These are phyloP conservation scores for Pseudocercospora cruenta DNA, from an alignment of 2,329 filamentous ascomycete species.

Conservation along the genomic window DNA sequence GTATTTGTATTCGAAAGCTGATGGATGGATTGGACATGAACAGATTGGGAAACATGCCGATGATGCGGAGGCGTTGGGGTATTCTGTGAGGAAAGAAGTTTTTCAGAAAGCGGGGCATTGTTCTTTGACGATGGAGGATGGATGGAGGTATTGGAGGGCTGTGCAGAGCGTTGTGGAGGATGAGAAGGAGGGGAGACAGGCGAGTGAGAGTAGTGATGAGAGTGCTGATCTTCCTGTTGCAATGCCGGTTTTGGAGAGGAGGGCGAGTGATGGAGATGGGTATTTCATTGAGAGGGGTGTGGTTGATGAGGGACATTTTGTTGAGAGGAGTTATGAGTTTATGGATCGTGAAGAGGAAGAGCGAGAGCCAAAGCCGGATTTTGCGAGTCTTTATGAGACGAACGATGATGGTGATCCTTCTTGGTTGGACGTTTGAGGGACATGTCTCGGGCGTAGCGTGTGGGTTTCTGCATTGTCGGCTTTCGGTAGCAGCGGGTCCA, in stretches of 20 bases:
- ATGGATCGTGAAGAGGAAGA: neutral
- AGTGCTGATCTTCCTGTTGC: neutral
- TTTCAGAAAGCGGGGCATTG: neutral
- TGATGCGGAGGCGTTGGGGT: neutral
- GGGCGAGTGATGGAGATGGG: neutral
- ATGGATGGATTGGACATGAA: neutral
- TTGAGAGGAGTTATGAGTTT: neutral
- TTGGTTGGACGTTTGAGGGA: neutral
- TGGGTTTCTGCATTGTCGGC: neutral
- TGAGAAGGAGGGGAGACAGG: neutral
- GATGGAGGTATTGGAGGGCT: constrained; percentile 4
- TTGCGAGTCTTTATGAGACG: neutral
- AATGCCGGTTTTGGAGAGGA: neutral
- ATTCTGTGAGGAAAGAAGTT: neutral
- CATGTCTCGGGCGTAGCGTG: neutral
- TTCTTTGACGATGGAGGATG: constrained; percentile 3
- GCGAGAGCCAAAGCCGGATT: neutral
- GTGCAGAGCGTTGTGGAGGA: constrained; percentile 2
- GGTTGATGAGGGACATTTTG: neutral
- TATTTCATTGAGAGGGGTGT: neutral
- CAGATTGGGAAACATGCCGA: neutral
- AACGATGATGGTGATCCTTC: constrained; percentile 2
- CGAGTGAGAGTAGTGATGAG: neutral
- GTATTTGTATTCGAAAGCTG: neutral
- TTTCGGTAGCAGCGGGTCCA: neutral